Percentiles rank a stretch among this genome's conserved stretches.
Conservation (phyloP, 108 stramenopile genomes). For the Asterionellopsis glacialis region DNA sequence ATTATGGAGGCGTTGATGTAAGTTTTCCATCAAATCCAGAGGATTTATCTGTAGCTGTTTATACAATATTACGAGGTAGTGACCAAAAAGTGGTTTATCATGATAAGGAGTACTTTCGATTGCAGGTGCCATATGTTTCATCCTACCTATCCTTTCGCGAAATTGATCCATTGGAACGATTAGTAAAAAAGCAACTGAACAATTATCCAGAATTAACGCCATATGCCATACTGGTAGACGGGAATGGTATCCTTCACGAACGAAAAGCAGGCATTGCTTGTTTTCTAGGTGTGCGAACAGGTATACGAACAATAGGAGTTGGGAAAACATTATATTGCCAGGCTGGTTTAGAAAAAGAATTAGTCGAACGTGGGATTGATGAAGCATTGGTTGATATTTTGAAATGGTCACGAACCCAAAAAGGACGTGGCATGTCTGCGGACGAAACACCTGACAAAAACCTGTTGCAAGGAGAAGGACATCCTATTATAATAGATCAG, state of each 20-base stretch:
- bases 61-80: constrained; percentile 45
- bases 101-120: constrained; percentile 29
- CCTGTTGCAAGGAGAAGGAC: neutral
- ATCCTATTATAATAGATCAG: neutral
- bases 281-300: constrained; percentile 52
- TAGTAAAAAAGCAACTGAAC: constrained; percentile 40
- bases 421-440: neutral
- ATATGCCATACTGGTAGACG: constrained; percentile 40
- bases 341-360: constrained; percentile 27
- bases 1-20: constrained; percentile 69
- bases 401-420: neutral
- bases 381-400: constrained; percentile 3
- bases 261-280: constrained; percentile 60
- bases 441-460: neutral
- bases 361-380: constrained; percentile 8
- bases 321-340: constrained; percentile 54
- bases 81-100: constrained; percentile 37
- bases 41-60: constrained; percentile 47
- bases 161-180: constrained; percentile 39
- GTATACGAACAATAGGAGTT: constrained; percentile 60
- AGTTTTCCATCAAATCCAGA: constrained; percentile 29
- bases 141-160: constrained; percentile 71
- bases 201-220: constrained; percentile 40
- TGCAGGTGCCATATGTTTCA: constrained; percentile 38
- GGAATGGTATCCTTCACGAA: constrained; percentile 65